Evolutionary conservation across 176 grass and related monocot genomes (phyloP), one percentile per base, ranked within the genome.

Genomic region (Eremochloa ophiuroides): DNA sequence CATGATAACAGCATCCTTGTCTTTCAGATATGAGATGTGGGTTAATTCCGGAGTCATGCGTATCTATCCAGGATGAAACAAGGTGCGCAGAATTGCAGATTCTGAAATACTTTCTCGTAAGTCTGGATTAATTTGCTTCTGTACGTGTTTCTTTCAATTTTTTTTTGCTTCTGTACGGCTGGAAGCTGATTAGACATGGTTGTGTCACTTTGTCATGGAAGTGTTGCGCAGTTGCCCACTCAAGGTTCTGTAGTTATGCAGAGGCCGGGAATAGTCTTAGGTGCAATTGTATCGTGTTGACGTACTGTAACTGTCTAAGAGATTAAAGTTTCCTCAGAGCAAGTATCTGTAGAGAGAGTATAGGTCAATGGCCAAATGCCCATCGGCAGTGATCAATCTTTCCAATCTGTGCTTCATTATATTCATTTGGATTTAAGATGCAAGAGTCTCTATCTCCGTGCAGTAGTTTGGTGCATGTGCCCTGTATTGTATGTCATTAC

Each of bases 321-420:
- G n/a, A n/a, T n/a, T n/a, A n/a, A n/a, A n/a, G n/a, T n/a, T n/a
- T n/a, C n/a, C n/a, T n/a, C n/a, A 29, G 17, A 78, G 23, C 7
- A 64, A 64, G 8, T 63, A 30, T 46, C 40, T 33, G 76, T 27
- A 31, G 25, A 34, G 43, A 64, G 40, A 64, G 6, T 59, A 63
- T 31, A 31, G 75, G 26, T 12, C 8, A 10, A 38, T 62, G 25
- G 37, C 38, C 59, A 65, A 34, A n/a, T 66, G 41, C 11, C 61
- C 18, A 35, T 30, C 50, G 29, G 29, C 44, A 35, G 42, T 29
- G 62, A 79, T 26, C 42, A 50, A 23, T 66, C 28, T 31, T 69
- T 42, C 41, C 66, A 69, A 70, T 34, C 42, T 75, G 60, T 74
- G 59, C n/a, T 83, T 44, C 81, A 83, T 83, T 39, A 64, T 75